Conservation (phyloP, 1,139 yeast genomes). For the Blastobotrys proliferans region DNA sequence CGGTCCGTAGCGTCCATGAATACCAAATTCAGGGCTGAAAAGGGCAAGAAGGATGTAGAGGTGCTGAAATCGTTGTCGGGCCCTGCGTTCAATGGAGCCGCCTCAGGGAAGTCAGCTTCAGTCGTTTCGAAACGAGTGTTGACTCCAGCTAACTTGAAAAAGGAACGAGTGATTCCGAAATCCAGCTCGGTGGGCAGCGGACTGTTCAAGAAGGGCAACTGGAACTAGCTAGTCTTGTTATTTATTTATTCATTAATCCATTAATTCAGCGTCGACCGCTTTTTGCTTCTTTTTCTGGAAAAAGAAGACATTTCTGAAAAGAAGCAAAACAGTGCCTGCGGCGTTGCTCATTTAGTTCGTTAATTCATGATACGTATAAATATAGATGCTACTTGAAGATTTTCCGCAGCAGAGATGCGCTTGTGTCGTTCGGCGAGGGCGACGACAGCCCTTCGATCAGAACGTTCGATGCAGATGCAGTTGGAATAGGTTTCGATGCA, state of each 20-base stretch:
- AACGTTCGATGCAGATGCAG: background rate
- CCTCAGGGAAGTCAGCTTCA: background rate
- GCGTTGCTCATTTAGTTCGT: no score
- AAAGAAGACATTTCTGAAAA: no score
- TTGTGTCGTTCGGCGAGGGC: background rate
- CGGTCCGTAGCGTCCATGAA: conserved; percentile 11
- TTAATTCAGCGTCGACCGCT: no score
- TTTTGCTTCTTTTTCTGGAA: no score
- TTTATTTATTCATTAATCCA: no score
- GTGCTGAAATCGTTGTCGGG: conserved; percentile 10
- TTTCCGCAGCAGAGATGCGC: background rate
- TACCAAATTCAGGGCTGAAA: conserved; percentile 8
- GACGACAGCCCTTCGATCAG: background rate
- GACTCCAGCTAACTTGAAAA: background rate
- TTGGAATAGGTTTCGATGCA: background rate
- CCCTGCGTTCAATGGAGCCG: conserved; percentile 4
- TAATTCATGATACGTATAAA: no score
- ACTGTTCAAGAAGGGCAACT: conserved; percentile 1
- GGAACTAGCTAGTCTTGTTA: background rate
- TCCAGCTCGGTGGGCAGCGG: background rate
- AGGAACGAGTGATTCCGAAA: conserved; percentile 2
- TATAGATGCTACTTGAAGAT: conserved; percentile 1
- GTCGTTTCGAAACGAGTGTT: background rate
- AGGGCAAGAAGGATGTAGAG: conserved; percentile 8
- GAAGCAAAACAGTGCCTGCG: no score